Evolutionary conservation across 1,139 yeast species (phyloP).

Genomic region (Candida labiduridarum): DNA sequence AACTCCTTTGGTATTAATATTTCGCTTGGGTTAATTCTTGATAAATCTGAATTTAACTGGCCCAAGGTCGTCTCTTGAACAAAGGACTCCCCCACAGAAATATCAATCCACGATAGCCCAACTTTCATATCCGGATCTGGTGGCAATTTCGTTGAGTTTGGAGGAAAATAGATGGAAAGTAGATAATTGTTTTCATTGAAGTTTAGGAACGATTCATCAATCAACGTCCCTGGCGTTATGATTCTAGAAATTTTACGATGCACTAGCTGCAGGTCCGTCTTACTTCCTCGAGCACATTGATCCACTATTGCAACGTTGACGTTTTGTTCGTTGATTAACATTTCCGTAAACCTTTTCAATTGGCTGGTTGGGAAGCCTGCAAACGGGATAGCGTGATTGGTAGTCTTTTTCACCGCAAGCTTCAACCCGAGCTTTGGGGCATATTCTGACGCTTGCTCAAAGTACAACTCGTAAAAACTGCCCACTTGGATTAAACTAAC

Average conservation of each 20-base stretch:
- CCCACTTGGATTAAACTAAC: slow-evolving; percentile 88
- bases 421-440: slow-evolving; percentile 71
- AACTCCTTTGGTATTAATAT: slow-evolving; percentile 46
- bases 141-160: slow-evolving; percentile 40
- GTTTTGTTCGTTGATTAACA: slow-evolving; percentile 68
- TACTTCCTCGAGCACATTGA: slow-evolving; percentile 47
- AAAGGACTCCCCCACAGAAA: slow-evolving; percentile 78
- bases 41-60: slow-evolving; percentile 59
- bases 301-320: slow-evolving; percentile 81
- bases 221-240: slow-evolving; percentile 89
- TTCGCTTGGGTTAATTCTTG: slow-evolving; percentile 71
- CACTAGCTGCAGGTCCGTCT: slow-evolving; percentile 36
- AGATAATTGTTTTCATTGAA: slow-evolving; percentile 71
- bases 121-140: slow-evolving; percentile 52
- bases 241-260: slow-evolving; percentile 76
- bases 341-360: slow-evolving; percentile 70
- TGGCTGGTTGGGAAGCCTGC: slow-evolving; percentile 87
- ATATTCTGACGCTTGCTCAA: slow-evolving; percentile 78
- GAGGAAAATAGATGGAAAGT: slow-evolving; percentile 64
- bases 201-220: slow-evolving; percentile 84
- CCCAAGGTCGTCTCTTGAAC: slow-evolving; percentile 62
- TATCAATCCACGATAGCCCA: slow-evolving; percentile 88
- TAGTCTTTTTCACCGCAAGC: slow-evolving; percentile 44
- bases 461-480: slow-evolving; percentile 85
- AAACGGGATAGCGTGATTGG: slow-evolving; percentile 64